Percentiles rank a stretch among this genome's conserved stretches.
phyloP scores from a whole-genome alignment of 1,284 basidiomycete species.

The Malassezia cuniculi region DNA sequence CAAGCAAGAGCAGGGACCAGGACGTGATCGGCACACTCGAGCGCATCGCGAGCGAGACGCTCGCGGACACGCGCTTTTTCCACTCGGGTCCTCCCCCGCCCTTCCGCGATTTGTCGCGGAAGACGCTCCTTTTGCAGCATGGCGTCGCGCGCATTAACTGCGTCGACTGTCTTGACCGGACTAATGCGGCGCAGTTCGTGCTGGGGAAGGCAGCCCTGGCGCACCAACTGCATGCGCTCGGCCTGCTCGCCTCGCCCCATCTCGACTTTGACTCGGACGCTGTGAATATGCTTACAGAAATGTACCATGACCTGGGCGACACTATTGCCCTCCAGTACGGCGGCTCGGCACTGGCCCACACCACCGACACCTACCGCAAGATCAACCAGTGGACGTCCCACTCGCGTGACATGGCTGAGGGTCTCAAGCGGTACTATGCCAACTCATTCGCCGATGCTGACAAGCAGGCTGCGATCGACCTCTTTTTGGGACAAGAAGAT shows the following conservation, averaged over 20 bases:
- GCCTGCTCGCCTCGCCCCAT: slow-evolving; percentile 58
- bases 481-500: slow-evolving; percentile 56
- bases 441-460: slow-evolving; percentile 81
- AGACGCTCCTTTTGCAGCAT: slow-evolving; percentile 65
- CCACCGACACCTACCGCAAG: slow-evolving; percentile 88
- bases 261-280: slow-evolving; percentile 88
- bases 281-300: slow-evolving; percentile 92
- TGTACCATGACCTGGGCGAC: slow-evolving; percentile 62
- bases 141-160: slow-evolving; percentile 56
- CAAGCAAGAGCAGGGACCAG: slow-evolving; percentile 63
- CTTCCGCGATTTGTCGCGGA: slow-evolving; percentile 4
- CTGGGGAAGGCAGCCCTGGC: slow-evolving; percentile 90
- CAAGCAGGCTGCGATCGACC: slow-evolving; percentile 92
- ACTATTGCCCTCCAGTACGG: slow-evolving; percentile 73
- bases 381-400: slow-evolving; percentile 93
- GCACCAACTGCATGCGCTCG: slow-evolving; percentile 88
- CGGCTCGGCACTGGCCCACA: slow-evolving; percentile 77
- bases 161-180: slow-evolving; percentile 80
- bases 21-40: slow-evolving; percentile 93
- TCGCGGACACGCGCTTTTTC: slow-evolving; percentile 84
- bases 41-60: slow-evolving; percentile 84
- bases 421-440: slow-evolving; percentile 85
- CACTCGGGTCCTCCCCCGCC: slow-evolving; percentile 52
- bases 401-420: slow-evolving; percentile 91
- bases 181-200: slow-evolving; percentile 94